Evolutionary conservation across 2,329 filamentous ascomycete genomes (phyloP).

Genomic region (Immersiporthe knoxdaviesiana): DNA sequence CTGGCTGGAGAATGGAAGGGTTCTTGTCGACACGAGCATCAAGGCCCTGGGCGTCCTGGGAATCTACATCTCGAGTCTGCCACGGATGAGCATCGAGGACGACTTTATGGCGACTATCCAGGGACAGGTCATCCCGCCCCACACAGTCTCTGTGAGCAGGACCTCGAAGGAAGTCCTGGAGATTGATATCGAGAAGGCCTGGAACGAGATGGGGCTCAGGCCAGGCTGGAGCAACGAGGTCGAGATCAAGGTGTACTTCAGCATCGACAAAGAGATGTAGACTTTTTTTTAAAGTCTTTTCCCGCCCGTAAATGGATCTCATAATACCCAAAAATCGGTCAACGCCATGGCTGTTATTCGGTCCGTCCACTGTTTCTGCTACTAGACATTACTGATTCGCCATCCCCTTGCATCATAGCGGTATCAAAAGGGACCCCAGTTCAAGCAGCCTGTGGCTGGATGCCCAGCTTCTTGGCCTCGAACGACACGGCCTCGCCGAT

Average conservation of each 20-base stretch:
- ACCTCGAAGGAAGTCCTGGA: slow-evolving; percentile 66
- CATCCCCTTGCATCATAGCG: background rate
- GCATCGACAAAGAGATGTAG: slow-evolving; percentile 39
- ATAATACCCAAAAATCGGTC: background rate
- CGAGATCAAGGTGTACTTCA: slow-evolving; percentile 65
- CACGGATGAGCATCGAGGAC: slow-evolving; percentile 59
- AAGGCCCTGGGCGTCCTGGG: slow-evolving; percentile 81
- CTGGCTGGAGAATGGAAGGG: slow-evolving; percentile 58
- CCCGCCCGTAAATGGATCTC: background rate
- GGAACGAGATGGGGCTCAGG: slow-evolving; percentile 71
- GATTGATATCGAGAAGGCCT: slow-evolving; percentile 77
- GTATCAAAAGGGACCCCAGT: too few species aligned
- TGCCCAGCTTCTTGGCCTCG: slow-evolving; percentile 45
- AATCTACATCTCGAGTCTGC: slow-evolving; percentile 75
- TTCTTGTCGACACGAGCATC: slow-evolving; percentile 69
- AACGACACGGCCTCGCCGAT: slow-evolving; percentile 42
- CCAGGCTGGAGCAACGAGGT: slow-evolving; percentile 82
- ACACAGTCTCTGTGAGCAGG: slow-evolving; percentile 64
- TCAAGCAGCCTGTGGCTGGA: slow-evolving; percentile 36
- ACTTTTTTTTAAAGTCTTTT: background rate
- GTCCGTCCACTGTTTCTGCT: background rate
- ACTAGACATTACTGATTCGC: background rate
- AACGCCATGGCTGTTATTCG: background rate
- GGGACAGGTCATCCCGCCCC: slow-evolving; percentile 67
- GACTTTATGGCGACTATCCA: slow-evolving; percentile 77